Percentiles rank a stretch among this genome's conserved stretches.
Evolutionary conservation across 805 yeast genomes (phyloP).

Genomic region (Saccharomyces jurei): DNA sequence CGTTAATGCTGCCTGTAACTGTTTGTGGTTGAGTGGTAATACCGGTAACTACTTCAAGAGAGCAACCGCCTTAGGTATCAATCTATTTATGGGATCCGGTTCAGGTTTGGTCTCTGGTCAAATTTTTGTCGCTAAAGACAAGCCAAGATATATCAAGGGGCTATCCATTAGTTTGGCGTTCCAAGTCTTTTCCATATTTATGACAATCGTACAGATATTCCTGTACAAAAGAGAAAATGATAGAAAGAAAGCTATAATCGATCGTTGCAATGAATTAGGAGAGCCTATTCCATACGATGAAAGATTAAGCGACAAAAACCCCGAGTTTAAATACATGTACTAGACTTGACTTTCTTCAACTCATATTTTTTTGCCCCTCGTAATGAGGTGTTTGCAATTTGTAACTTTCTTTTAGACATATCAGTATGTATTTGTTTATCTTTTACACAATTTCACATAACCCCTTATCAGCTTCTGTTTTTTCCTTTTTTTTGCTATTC

Average conservation of each 20-base stretch:
- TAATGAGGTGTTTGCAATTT: not conserved
- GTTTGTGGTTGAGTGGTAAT: slow-evolving; percentile 35
- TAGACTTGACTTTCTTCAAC: slow-evolving; percentile 10
- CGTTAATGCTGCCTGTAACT: slow-evolving; percentile 34
- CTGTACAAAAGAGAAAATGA: slow-evolving; percentile 29
- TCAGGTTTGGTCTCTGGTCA: slow-evolving; percentile 36
- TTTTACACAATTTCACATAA: not conserved
- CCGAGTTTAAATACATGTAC: slow-evolving; percentile 41
- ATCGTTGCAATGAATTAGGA: slow-evolving; percentile 25
- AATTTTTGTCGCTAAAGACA: slow-evolving; percentile 31
- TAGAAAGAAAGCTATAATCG: slow-evolving; percentile 31
- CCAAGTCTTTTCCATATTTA: slow-evolving; percentile 34
- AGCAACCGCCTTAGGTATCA: slow-evolving; percentile 34
- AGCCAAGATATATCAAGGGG: slow-evolving; percentile 34
- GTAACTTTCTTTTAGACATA: not conserved
- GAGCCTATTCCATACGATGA: slow-evolving; percentile 32
- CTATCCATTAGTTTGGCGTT: slow-evolving; percentile 39
- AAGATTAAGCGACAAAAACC: slow-evolving; percentile 33
- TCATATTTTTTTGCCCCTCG: not conserved
- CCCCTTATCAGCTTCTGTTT: not conserved
- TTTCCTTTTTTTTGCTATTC: not conserved
- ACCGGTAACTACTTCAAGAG: slow-evolving; percentile 35
- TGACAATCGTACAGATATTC: slow-evolving; percentile 28
- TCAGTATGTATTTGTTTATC: not conserved
- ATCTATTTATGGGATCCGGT: slow-evolving; percentile 31